Percentiles rank a stretch among this genome's conserved stretches.
These are phyloP conservation scores for Atalantia buxifolia DNA, from an alignment of 345 rosid genomes.

Conservation along the genomic window DNA sequence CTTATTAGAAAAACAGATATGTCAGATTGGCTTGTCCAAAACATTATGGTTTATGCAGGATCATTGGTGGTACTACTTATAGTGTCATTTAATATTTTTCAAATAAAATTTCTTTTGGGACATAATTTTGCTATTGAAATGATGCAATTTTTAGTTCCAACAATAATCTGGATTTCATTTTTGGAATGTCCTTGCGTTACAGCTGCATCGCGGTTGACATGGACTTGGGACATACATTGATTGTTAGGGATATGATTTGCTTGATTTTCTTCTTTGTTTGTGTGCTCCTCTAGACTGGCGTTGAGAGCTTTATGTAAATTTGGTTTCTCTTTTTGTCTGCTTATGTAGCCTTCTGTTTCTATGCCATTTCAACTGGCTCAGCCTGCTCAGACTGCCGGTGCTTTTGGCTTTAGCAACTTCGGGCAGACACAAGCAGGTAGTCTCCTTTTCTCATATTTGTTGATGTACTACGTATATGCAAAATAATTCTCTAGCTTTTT, in stretches of 20 bases:
- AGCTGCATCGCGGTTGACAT: not conserved
- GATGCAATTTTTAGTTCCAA: not conserved
- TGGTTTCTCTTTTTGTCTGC: not conserved
- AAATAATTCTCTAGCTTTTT: constrained; percentile 12
- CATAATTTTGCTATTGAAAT: not conserved
- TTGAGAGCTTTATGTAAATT: constrained; percentile 6
- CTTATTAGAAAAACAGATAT: too few relatives aligned
- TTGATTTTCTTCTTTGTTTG: not conserved
- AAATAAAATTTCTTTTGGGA: not conserved
- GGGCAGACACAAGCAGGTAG: constrained; percentile 62
- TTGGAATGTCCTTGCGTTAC: not conserved
- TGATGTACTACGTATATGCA: not conserved
- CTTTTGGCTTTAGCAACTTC: constrained; percentile 48
- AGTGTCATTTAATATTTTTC: not conserved
- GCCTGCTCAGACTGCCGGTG: constrained; percentile 46
- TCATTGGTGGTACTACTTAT: not conserved
- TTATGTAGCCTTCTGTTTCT: constrained; percentile 42
- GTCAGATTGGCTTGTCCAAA: not conserved
- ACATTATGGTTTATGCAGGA: not conserved
- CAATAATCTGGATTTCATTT: not conserved
- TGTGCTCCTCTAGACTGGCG: not conserved
- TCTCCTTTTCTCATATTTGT: not conserved
- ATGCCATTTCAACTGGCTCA: constrained; percentile 48
- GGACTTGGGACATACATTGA: not conserved
- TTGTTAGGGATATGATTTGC: not conserved